Conservation (phyloP, 768 basidiomycete species). For the Butyriboletus loyo region DNA sequence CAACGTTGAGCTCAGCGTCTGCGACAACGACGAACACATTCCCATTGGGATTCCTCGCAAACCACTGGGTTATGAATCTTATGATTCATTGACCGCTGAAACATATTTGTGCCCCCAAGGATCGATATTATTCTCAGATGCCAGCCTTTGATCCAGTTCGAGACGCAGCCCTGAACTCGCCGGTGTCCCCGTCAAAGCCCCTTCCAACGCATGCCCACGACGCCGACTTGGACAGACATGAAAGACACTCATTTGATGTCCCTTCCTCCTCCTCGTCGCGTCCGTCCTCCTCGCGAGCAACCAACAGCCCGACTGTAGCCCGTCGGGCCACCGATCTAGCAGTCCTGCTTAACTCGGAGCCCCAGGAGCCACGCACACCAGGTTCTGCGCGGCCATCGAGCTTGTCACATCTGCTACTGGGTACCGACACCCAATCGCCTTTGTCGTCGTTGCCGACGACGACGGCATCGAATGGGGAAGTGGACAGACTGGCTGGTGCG, state of each 20-base stretch:
- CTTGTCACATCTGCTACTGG: conserved; percentile 39
- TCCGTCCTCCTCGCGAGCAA: conserved; percentile 33
- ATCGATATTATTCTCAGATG: conserved; percentile 14
- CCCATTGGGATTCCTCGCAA: background rate
- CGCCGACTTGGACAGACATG: conserved; percentile 27
- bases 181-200: conserved; percentile 47
- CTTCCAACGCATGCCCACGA: conserved; percentile 28
- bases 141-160: conserved; percentile 79
- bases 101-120: background rate
- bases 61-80: conserved; percentile 11
- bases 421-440: conserved; percentile 25
- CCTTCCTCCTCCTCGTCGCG: conserved; percentile 39
- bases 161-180: conserved; percentile 82
- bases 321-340: conserved; percentile 76
- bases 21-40: conserved; percentile 7
- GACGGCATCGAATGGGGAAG: conserved; percentile 19
- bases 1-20: background rate
- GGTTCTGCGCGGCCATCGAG: conserved; percentile 42
- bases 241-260: conserved; percentile 27
- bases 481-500: conserved; percentile 22
- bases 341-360: conserved; percentile 66
- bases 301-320: conserved; percentile 45
- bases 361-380: conserved; percentile 37
- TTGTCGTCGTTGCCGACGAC: conserved; percentile 15
- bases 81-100: conserved; percentile 13